Evolutionary conservation across 2,329 filamentous ascomycete genomes (phyloP).

Genomic region (Geosmithia putterillii): DNA sequence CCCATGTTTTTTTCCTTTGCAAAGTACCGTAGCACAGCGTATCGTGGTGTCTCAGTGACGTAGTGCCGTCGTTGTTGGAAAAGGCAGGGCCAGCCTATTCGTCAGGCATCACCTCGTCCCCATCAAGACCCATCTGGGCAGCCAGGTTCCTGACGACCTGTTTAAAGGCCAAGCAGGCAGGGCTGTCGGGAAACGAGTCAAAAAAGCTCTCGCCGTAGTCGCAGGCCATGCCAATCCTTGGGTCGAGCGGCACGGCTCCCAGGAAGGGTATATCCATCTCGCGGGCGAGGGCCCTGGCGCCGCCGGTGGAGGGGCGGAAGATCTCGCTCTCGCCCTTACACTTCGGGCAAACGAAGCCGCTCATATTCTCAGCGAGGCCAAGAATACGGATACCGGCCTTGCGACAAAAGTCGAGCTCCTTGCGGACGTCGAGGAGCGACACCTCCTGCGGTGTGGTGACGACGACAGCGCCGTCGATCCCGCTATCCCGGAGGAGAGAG

Average conservation of each 20-base stretch:
- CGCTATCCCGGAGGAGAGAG: slow-evolving; percentile 77
- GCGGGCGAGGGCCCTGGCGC: slow-evolving; percentile 64
- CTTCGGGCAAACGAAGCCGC: slow-evolving; percentile 87
- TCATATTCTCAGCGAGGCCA: slow-evolving; percentile 96
- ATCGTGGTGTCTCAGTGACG: no score
- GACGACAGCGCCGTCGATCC: slow-evolving; percentile 85
- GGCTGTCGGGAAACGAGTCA: slow-evolving; percentile 85
- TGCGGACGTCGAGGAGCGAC: slow-evolving; percentile 79
- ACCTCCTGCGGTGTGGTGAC: slow-evolving; percentile 96
- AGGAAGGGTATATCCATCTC: slow-evolving; percentile 85
- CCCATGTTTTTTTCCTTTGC: no score
- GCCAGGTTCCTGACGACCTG: slow-evolving; percentile 66
- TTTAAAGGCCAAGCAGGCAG: slow-evolving; percentile 73
- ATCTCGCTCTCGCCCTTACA: slow-evolving; percentile 77
- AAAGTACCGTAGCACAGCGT: no score
- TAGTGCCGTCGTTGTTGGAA: no score
- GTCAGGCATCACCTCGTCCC: slow-evolving; percentile 35
- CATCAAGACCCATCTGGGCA: slow-evolving; percentile 49
- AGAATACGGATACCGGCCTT: slow-evolving; percentile 86
- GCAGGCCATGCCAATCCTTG: slow-evolving; percentile 88
- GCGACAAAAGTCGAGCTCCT: slow-evolving; percentile 94
- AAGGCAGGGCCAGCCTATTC: slow-evolving; percentile 7
- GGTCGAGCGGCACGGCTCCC: slow-evolving; percentile 82
- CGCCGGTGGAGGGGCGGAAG: slow-evolving; percentile 84
- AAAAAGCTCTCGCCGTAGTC: slow-evolving; percentile 98